Conservation (phyloP, 2,329 filamentous ascomycete species). For the Penicillium sclerotigenum region DNA sequence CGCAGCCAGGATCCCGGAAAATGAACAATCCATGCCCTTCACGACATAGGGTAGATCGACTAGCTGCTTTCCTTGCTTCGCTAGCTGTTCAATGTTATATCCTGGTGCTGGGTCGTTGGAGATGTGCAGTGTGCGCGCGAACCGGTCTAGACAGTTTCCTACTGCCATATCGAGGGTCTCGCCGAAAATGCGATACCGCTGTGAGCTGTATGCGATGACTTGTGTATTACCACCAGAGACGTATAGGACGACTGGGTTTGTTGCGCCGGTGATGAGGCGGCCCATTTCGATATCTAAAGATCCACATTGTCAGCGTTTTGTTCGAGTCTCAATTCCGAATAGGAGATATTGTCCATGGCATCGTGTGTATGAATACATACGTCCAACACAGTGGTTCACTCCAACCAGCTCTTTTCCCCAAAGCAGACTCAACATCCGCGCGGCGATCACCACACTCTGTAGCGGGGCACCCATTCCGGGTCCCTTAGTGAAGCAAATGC, state of each 20-base stretch:
- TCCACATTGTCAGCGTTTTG: neutral
- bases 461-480: conserved; percentile 96
- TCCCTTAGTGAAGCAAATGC: conserved; percentile 92
- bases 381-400: conserved; percentile 96
- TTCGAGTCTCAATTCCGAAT: neutral
- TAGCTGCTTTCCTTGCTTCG: conserved; percentile 67
- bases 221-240: conserved; percentile 96
- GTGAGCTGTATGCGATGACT: conserved; percentile 93
- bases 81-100: conserved; percentile 96
- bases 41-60: conserved; percentile 92
- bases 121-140: conserved; percentile 85
- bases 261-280: conserved; percentile 80
- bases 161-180: conserved; percentile 97
- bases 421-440: conserved; percentile 73
- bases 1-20: conserved; percentile 83
- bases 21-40: conserved; percentile 98
- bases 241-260: conserved; percentile 92
- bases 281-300: conserved; percentile 88
- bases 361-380: conserved; percentile 38
- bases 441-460: conserved; percentile 79
- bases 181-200: conserved; percentile 94
- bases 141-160: conserved; percentile 94
- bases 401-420: conserved; percentile 89
- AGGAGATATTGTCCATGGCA: neutral
- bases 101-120: conserved; percentile 95